Percentiles rank a stretch among this genome's conserved stretches.
These are phyloP conservation scores for Vigna nakashimae DNA, from an alignment of 306 rosid species.

Conservation along the genomic window DNA sequence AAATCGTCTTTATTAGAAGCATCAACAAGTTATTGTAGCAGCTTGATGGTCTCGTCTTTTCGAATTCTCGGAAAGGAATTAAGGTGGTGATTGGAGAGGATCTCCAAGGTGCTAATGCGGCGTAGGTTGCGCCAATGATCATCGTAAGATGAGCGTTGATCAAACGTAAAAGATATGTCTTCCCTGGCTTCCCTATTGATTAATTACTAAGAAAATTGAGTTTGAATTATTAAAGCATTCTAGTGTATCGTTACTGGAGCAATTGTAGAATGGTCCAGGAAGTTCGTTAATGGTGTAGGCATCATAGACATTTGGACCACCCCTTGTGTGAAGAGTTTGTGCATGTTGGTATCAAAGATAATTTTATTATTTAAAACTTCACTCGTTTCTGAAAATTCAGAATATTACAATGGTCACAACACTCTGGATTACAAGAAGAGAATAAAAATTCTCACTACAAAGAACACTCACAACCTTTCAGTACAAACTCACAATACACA, in stretches of 20 bases:
- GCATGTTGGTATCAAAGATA: neutral
- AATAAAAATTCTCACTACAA: too few relatives aligned
- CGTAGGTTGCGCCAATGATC: slow-evolving; percentile 88
- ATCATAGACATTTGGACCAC: slow-evolving; percentile 33
- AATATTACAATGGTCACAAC: too few relatives aligned
- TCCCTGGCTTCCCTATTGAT: neutral
- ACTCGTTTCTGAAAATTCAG: too few relatives aligned
- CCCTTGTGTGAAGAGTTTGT: slow-evolving; percentile 32
- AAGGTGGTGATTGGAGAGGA: slow-evolving; percentile 60
- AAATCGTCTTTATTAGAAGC: slow-evolving; percentile 15
- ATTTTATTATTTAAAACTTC: too few relatives aligned
- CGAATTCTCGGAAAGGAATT: slow-evolving; percentile 53
- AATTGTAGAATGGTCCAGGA: slow-evolving; percentile 32
- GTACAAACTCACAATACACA: too few relatives aligned
- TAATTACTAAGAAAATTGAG: neutral
- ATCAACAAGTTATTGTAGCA: slow-evolving; percentile 38
- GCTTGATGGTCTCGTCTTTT: slow-evolving; percentile 51
- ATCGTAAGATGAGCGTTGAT: slow-evolving; percentile 48
- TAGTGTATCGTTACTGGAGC: slow-evolving; percentile 18
- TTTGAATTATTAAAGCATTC: neutral
- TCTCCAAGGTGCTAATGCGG: slow-evolving; percentile 65
- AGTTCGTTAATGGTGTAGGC: slow-evolving; percentile 21
- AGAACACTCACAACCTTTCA: too few relatives aligned
- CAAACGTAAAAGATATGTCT: slow-evolving; percentile 5
- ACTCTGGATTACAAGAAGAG: too few relatives aligned